phyloP scores from a whole-genome alignment of 352 stramenopile species.

The Phytophthora cajani region DNA sequence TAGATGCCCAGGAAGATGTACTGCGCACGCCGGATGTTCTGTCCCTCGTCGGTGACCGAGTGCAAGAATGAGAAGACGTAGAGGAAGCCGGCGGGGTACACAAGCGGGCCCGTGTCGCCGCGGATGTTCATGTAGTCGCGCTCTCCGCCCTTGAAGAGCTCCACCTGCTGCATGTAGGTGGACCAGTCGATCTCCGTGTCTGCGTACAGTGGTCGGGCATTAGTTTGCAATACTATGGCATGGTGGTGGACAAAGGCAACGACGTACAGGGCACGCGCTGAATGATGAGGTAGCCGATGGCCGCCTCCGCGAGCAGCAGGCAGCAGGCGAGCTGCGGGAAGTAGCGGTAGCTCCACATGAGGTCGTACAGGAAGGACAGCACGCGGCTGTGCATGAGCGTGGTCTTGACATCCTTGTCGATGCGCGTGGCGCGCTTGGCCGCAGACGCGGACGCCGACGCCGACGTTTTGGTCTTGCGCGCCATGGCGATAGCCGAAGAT shows the following conservation, averaged over 20 bases:
- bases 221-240: background rate
- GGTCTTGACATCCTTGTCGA: conserved; percentile 90
- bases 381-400: conserved; percentile 69
- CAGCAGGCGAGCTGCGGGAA: conserved; percentile 67
- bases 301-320: conserved; percentile 65
- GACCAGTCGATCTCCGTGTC: conserved; percentile 99
- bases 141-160: conserved; percentile 92
- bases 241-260: background rate
- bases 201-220: conserved; percentile 13
- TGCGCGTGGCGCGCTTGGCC: conserved; percentile 64
- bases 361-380: conserved; percentile 79
- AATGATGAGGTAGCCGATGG: conserved; percentile 81
- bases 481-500: conserved; percentile 31
- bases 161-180: conserved; percentile 99
- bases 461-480: conserved; percentile 32
- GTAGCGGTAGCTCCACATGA: conserved; percentile 91
- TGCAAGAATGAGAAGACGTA: conserved; percentile 97
- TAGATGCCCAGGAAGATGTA: conserved; percentile 96
- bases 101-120: conserved; percentile 96
- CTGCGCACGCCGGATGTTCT: conserved; percentile 91
- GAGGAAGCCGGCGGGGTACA: conserved; percentile 98
- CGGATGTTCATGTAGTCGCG: conserved; percentile 96
- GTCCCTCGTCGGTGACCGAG: conserved; percentile 86
- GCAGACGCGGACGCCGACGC: conserved; percentile 26
- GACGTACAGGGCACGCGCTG: conserved; percentile 76